Evolutionary conservation across 139 green algal genomes (phyloP), one percentile per base, ranked within the genome.

Genomic region (Klebsormidium nitens): DNA sequence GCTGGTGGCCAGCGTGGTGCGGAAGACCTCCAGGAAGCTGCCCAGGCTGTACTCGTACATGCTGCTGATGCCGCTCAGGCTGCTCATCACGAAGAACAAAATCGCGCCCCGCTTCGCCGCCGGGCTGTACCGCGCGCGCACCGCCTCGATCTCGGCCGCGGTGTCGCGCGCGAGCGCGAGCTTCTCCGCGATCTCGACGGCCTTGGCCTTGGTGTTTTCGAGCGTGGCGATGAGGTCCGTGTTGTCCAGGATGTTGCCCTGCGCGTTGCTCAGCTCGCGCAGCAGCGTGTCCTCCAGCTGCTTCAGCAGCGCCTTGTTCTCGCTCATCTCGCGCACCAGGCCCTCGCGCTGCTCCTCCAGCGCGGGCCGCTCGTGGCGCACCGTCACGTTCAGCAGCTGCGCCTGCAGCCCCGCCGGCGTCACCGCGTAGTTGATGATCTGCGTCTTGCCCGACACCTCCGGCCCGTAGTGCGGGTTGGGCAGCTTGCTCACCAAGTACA

Each of bases 181-280:
- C 77, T 92, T 90, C 75, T 87, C 82, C 17, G 79, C 61, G 56
- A 95, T 95, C 59, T 92, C 87, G 32, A 87, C 83, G 29, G 88
- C 86, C 74, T 90, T 90, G 60, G 75, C 61, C 69, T 95, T 95
- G 42, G 88, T 85, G 35, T 81, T 78, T 66, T 95, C 88, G 58
- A 95, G 82, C 40, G 87, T 92, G 37, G 56, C 50, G 52, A 95
- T 95, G 35, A 95, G 83, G 69, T 89, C 87, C 39, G 52, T 39
- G 80, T 95, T 95, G 81, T 95, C 88, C 40, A 95, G 77, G 64
- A 95, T 95, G 69, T 92, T 91, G 47, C 88, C 88, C n/a, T 59
- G 78, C 11, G 88, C 88, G 66, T 85, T 87, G 36, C 76, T 88
- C 55, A 94, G 82, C 73, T 94, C 85, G 23, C 49, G 36, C 61